A percentile compares a stretch with the other conserved stretches of the same genome.
Conservation (phyloP, 352 stramenopile species). For the Phytophthora citricola region DNA sequence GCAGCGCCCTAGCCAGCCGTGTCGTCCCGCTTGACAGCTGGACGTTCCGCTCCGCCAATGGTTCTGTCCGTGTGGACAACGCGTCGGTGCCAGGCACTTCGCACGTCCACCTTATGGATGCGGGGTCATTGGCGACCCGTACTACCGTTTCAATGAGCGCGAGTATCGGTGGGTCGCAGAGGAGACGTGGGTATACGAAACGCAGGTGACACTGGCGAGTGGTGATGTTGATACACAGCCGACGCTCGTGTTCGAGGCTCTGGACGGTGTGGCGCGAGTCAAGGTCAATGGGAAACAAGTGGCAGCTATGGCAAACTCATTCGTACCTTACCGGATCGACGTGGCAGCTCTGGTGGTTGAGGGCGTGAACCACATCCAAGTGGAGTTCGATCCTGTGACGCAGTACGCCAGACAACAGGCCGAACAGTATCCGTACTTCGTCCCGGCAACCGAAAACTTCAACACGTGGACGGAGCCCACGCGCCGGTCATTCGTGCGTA, state of each 20-base stretch:
- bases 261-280: constrained; percentile 77
- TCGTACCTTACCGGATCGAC: constrained; percentile 63
- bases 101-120: constrained; percentile 73
- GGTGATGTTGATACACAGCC: constrained; percentile 1
- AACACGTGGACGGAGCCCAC: constrained; percentile 85
- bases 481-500: constrained; percentile 83
- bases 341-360: constrained; percentile 30
- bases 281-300: constrained; percentile 69
- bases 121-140: constrained; percentile 68
- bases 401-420: constrained; percentile 65
- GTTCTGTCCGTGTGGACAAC: constrained; percentile 60
- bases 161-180: constrained; percentile 68
- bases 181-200: constrained; percentile 83
- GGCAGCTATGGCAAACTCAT: constrained; percentile 63
- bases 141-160: constrained; percentile 78
- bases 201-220: constrained; percentile 40
- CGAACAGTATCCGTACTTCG: constrained; percentile 73
- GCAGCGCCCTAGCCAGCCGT: constrained; percentile 4
- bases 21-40: constrained; percentile 52
- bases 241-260: constrained; percentile 63
- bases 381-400: constrained; percentile 65
- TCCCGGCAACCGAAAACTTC: constrained; percentile 76
- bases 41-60: constrained; percentile 62
- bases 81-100: constrained; percentile 69
- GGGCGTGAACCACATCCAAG: constrained; percentile 56